Base-by-base conservation (phyloP, 805 yeast genomes). In the Starmera caribaea region DNA sequence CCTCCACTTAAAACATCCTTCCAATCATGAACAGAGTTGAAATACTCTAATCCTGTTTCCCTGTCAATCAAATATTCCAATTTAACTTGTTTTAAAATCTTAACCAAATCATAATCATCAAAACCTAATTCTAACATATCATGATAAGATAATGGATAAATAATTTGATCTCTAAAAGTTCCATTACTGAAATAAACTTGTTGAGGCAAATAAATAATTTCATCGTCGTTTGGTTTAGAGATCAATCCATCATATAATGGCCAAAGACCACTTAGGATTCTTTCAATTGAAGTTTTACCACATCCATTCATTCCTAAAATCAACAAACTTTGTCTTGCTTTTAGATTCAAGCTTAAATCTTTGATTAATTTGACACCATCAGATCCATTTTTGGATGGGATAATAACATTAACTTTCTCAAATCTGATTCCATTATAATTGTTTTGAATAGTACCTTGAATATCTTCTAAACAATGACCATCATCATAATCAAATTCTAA, bases 1-100 rank as follows among this genome's bases (percentile, higher is more conserved):
- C 97, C 97, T n/a, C 97, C 97, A 60, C 92, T 81, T 47, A 88
- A 71, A n/a, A 88, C 81, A 55, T 83, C 94, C 53, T 80, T 80
- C 96, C 96, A 88, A 48, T 79, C 86, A 43, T 80, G 71, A 10
- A 60, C 49, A 5, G 68, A 55, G 45, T 69, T 64, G 28, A 68
- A 56, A 45, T 64, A 65, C 30, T 61, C 61, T 61, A 71, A 60
- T 10, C 79, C 79, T 15, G 62, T 65, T 40, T 63, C 75, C 55
- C 97, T 73, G 40, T 76, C 77, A 35, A 86, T 68, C 38, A 89
- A 66, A 59, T 89, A 88, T 28, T 81, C 95, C 44, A 89, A 66
- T 44, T 82, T 81, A 31, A 89, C 96, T 50, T 80, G 84, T 37
- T 74, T 65, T 49, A 89, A 65, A 35, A 84, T 77, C 44, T 72